Conservation (phyloP, 2,329 filamentous ascomycete species). For the Exophiala sp. region DNA sequence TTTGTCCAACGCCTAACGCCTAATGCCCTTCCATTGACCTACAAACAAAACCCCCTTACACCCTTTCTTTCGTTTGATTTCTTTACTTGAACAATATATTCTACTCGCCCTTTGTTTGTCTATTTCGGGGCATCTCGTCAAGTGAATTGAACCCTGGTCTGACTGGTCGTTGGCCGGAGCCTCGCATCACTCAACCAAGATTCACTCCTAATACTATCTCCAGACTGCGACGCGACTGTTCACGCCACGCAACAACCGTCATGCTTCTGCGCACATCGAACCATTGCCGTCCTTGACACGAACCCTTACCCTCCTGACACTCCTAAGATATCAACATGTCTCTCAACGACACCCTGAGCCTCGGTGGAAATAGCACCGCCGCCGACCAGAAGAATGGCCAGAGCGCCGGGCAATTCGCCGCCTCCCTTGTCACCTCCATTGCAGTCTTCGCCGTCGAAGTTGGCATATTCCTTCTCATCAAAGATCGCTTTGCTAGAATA, state of each 20-base stretch:
- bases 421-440: conserved; percentile 58
- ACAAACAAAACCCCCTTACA: neutral
- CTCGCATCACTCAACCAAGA: neutral
- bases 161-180: neutral
- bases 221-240: neutral
- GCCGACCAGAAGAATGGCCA: conserved; percentile 23
- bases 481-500: conserved; percentile 72
- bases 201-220: neutral
- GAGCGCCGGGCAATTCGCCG: conserved; percentile 49
- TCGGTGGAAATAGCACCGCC: conserved; percentile 16
- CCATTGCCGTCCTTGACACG: neutral
- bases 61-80: neutral
- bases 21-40: neutral
- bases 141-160: neutral
- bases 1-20: neutral
- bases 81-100: no score
- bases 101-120: conserved; percentile 6
- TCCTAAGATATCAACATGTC: conserved; percentile 15
- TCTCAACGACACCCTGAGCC: conserved; percentile 16
- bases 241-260: conserved; percentile 4
- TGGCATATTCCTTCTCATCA: conserved; percentile 66
- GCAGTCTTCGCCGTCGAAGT: conserved; percentile 59
- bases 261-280: conserved; percentile 10
- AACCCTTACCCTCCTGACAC: neutral
- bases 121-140: conserved; percentile 7